A percentile compares a stretch with the other conserved stretches of the same genome.
Evolutionary conservation across 768 basidiomycete species (phyloP).

Genomic region (Termitomyces sp.): DNA sequence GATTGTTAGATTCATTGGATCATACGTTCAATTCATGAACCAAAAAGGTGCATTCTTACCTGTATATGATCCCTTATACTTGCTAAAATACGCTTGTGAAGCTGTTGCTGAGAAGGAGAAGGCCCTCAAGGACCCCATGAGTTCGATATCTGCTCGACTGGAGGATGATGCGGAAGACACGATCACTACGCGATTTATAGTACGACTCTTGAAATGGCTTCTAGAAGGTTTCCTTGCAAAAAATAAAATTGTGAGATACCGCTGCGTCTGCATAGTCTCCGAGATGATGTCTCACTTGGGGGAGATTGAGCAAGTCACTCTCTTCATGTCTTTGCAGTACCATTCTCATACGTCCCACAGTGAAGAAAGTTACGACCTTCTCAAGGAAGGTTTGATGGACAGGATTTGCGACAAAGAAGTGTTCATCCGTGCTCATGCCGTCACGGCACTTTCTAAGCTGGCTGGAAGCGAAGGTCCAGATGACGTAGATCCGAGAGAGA

Average conservation of each 20-base stretch:
- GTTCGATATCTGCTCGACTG: conserved; percentile 16
- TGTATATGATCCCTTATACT: not conserved
- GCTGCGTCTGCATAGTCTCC: conserved; percentile 75
- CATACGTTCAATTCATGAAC: conserved; percentile 76
- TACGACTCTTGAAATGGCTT: conserved; percentile 64
- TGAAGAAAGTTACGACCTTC: conserved; percentile 71
- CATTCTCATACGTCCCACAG: conserved; percentile 32
- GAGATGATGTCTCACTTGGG: conserved; percentile 83
- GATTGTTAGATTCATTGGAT: conserved; percentile 79
- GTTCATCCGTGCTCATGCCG: conserved; percentile 77
- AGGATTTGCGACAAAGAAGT: conserved; percentile 86
- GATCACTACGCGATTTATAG: conserved; percentile 60
- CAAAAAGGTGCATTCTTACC: conserved; percentile 63
- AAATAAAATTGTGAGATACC: conserved; percentile 84
- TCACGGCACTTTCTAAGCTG: conserved; percentile 72
- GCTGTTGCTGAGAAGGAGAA: conserved; percentile 26
- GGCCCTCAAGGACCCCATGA: conserved; percentile 18
- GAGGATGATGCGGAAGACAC: conserved; percentile 60
- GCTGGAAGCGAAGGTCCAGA: conserved; percentile 65
- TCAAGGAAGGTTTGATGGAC: conserved; percentile 66
- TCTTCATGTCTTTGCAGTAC: not conserved
- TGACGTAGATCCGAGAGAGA: conserved; percentile 42
- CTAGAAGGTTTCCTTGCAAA: conserved; percentile 83
- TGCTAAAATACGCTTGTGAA: conserved; percentile 7
- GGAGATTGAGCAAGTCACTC: conserved; percentile 73